These are phyloP conservation scores for Anaeramoeba ignava DNA, from an alignment of 78 protist genomes.

Conservation along the genomic window DNA sequence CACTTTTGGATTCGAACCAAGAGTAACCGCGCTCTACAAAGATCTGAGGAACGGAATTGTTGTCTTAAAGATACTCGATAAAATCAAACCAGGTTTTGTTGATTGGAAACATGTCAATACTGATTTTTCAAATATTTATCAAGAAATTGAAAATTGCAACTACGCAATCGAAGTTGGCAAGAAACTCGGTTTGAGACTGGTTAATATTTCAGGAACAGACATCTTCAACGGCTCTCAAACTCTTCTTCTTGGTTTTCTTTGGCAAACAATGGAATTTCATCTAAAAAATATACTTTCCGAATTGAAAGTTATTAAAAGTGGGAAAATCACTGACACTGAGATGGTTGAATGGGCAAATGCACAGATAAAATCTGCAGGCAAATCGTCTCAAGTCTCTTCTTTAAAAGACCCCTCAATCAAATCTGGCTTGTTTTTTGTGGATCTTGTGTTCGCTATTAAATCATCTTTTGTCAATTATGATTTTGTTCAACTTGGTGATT, in stretches of 20 bases:
- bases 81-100: no score
- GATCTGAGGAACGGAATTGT: conserved; percentile 69
- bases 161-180: conserved; percentile 38
- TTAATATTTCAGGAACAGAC: conserved; percentile 49
- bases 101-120: no score
- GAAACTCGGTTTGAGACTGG: conserved; percentile 34
- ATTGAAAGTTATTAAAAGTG: background rate
- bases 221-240: conserved; percentile 39
- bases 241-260: conserved; percentile 13
- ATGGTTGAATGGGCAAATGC: background rate
- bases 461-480: conserved; percentile 4
- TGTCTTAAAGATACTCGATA: conserved; percentile 67
- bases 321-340: background rate
- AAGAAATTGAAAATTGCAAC: conserved; percentile 58
- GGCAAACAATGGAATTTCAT: conserved; percentile 25
- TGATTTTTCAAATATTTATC: no score
- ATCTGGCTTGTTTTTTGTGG: background rate
- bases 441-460: conserved; percentile 8
- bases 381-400: background rate
- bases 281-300: background rate
- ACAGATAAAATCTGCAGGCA: background rate
- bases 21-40: conserved; percentile 57
- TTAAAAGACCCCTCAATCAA: background rate
- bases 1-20: conserved; percentile 71
- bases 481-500: no score